These are phyloP conservation scores for Entomophthora muscae DNA, from an alignment of 371 early-diverging fungal genomes.

Conservation along the genomic window DNA sequence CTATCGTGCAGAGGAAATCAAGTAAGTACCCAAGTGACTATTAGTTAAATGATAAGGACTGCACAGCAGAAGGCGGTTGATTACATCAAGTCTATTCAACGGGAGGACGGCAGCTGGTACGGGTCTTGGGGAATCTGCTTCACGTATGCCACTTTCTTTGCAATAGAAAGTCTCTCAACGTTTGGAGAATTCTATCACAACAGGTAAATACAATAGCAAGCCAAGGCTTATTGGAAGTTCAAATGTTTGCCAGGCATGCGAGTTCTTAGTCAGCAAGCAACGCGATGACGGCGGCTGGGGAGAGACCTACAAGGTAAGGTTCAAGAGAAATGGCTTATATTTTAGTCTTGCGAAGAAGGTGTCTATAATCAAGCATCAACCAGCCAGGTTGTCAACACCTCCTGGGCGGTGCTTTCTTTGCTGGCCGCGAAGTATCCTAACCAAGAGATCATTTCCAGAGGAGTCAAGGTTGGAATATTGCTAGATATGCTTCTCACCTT, in stretches of 20 bases:
- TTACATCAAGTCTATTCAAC: slow-evolving; percentile 55
- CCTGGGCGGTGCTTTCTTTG: slow-evolving; percentile 72
- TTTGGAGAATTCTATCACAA: slow-evolving; percentile 68
- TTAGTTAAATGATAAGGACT: slow-evolving; percentile 10
- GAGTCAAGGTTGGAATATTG: slow-evolving; percentile 25
- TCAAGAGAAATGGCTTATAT: neutral
- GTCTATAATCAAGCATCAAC: slow-evolving; percentile 39
- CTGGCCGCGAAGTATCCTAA: slow-evolving; percentile 79
- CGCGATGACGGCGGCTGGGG: slow-evolving; percentile 93
- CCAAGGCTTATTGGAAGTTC: slow-evolving; percentile 11
- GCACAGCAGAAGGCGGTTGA: slow-evolving; percentile 36
- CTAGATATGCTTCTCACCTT: neutral
- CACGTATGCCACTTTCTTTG: slow-evolving; percentile 94
- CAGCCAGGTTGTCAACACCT: slow-evolving; percentile 84
- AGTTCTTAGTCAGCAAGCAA: slow-evolving; percentile 75
- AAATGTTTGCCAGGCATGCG: slow-evolving; percentile 50
- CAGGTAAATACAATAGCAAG: slow-evolving; percentile 21
- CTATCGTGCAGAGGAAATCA: slow-evolving; percentile 67
- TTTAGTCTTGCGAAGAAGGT: slow-evolving; percentile 48
- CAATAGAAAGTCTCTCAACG: slow-evolving; percentile 66
- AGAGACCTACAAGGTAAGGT: slow-evolving; percentile 58
- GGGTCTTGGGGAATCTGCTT: slow-evolving; percentile 96
- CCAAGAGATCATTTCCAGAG: slow-evolving; percentile 48
- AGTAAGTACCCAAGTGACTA: slow-evolving; percentile 18
- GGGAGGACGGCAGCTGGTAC: slow-evolving; percentile 81